Percentiles rank a stretch among this genome's conserved stretches.
Conservation (phyloP, 306 rosid genomes). For the Argentina anserina region DNA sequence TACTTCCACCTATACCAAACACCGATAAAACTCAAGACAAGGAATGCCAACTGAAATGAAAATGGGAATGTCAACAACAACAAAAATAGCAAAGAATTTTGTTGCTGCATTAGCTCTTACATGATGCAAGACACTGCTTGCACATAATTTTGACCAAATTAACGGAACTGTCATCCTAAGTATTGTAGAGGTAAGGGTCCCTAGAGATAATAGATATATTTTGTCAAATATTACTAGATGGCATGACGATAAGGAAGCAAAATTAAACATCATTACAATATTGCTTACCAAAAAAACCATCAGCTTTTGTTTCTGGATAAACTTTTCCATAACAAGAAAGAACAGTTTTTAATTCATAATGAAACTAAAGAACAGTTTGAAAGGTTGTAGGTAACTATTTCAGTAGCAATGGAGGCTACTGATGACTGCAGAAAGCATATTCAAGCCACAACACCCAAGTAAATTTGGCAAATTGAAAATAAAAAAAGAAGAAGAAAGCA, state of each 20-base stretch:
- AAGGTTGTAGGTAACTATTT: background rate
- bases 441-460: background rate
- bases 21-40: background rate
- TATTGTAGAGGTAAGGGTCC: background rate
- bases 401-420: background rate
- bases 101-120: background rate
- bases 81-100: background rate
- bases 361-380: too few species aligned
- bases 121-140: background rate
- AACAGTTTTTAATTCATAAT: background rate
- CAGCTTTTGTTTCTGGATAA: background rate
- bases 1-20: conserved; percentile 50
- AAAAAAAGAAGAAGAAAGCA: background rate
- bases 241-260: background rate
- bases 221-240: background rate
- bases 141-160: background rate
- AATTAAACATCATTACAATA: background rate
- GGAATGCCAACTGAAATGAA: background rate
- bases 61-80: background rate
- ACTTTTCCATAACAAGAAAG: background rate
- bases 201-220: background rate
- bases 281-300: background rate
- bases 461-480: too few species aligned
- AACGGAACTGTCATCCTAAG: background rate
- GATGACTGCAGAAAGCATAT: background rate